These are phyloP conservation scores for Dryas integrifolia DNA, from an alignment of 331 rosid genomes.

Conservation along the genomic window DNA sequence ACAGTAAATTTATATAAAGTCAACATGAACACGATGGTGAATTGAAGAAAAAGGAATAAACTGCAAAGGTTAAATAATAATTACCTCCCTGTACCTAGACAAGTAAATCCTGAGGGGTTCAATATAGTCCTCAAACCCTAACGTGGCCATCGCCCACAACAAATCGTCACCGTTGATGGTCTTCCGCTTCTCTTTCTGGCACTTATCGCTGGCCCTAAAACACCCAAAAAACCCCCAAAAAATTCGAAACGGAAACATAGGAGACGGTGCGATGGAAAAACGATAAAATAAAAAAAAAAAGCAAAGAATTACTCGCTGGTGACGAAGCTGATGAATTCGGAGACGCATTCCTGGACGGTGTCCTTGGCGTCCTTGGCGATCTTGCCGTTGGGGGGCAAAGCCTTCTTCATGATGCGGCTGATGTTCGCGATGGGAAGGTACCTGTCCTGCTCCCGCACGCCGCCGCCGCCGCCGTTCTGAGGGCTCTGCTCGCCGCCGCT, in stretches of 20 bases:
- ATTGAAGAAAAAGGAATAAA: neutral
- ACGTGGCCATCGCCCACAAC: slow-evolving; percentile 90
- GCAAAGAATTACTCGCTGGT: slow-evolving; percentile 69
- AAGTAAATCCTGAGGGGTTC: slow-evolving; percentile 91
- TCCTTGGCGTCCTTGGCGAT: slow-evolving; percentile 93
- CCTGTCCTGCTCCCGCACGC: slow-evolving; percentile 71
- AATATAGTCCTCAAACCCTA: slow-evolving; percentile 86
- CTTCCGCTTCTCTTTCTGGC: slow-evolving; percentile 94
- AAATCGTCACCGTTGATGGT: slow-evolving; percentile 92
- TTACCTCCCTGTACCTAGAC: slow-evolving; percentile 85
- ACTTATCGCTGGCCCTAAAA: slow-evolving; percentile 86
- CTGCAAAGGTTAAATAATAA: neutral
- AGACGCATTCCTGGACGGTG: slow-evolving; percentile 86
- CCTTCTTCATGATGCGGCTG: slow-evolving; percentile 94
- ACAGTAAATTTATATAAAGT: neutral
- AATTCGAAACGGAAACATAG: neutral
- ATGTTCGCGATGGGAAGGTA: slow-evolving; percentile 86
- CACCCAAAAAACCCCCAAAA: slow-evolving; percentile 11
- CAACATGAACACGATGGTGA: neutral
- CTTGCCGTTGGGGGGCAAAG: slow-evolving; percentile 76
- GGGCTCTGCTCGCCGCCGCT: slow-evolving; percentile 93
- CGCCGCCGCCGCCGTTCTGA: slow-evolving; percentile 29
- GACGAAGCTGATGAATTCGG: slow-evolving; percentile 88
- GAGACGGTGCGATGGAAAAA: neutral
- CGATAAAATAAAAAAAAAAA: neutral